Percentiles rank a stretch among this genome's conserved stretches.
Evolutionary conservation across 208 protist species (phyloP).

Genomic region (Entamoeba histolytica): DNA sequence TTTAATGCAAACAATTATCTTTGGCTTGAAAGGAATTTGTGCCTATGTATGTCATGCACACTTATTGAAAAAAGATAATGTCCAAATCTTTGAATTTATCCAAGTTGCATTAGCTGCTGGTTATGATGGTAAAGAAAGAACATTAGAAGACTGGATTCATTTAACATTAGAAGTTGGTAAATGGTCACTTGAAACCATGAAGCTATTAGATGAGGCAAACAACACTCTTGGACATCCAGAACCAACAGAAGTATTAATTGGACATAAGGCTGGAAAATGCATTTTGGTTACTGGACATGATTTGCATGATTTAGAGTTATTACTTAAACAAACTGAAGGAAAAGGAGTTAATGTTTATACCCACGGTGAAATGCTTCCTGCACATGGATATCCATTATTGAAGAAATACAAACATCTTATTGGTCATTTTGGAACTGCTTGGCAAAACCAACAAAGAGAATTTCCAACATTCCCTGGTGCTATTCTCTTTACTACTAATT

Average conservation of each 20-base stretch:
- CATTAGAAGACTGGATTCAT: not conserved
- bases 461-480: conserved; percentile 50
- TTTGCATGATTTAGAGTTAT: conserved; percentile 29
- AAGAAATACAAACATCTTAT: conserved; percentile 37
- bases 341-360: conserved; percentile 54
- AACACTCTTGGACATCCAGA: not conserved
- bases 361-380: conserved; percentile 62
- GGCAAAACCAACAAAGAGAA: conserved; percentile 48
- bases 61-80: not conserved
- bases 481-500: conserved; percentile 69
- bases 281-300: conserved; percentile 19
- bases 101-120: not conserved
- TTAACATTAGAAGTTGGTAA: not conserved
- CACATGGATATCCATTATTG: conserved; percentile 50
- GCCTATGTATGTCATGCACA: not conserved
- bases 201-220: not conserved
- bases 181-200: not conserved
- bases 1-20: not conserved
- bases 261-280: conserved; percentile 1
- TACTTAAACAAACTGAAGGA: conserved; percentile 34
- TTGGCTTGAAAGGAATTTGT: not conserved
- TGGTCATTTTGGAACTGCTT: conserved; percentile 46
- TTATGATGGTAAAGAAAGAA: not conserved
- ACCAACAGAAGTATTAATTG: not conserved
- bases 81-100: not conserved